phyloP scores from a whole-genome alignment of 495 filamentous ascomycete species.

The Bryoglossum gracile region DNA sequence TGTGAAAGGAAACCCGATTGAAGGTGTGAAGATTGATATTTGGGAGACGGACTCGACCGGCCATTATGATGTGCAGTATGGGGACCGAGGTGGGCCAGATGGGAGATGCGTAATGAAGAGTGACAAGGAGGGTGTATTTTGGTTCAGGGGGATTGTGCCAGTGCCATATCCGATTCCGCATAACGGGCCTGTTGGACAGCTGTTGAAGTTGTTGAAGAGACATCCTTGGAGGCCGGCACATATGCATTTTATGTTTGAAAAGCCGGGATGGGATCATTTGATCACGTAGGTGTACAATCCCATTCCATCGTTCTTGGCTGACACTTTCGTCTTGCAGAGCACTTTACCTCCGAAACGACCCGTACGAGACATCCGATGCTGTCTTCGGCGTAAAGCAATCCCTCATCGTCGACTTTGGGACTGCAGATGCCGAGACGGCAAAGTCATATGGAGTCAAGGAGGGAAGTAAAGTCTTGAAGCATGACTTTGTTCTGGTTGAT shows the following conservation, averaged over 20 bases:
- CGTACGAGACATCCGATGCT: constrained; percentile 84
- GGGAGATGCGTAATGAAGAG: constrained; percentile 73
- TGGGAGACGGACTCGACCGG: constrained; percentile 90
- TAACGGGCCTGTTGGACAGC: constrained; percentile 80
- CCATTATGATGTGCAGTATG: constrained; percentile 85
- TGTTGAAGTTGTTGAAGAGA: constrained; percentile 61
- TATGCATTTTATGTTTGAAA: constrained; percentile 95
- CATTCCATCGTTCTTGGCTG: background rate
- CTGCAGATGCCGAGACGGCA: constrained; percentile 49
- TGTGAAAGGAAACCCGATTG: constrained; percentile 56
- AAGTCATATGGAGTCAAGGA: constrained; percentile 65
- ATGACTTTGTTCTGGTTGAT: constrained; percentile 69
- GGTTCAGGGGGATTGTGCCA: constrained; percentile 82
- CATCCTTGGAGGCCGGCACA: constrained; percentile 82
- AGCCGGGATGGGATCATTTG: constrained; percentile 72
- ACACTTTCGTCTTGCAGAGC: constrained; percentile 31
- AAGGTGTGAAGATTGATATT: constrained; percentile 73
- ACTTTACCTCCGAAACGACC: constrained; percentile 75
- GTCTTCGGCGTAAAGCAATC: constrained; percentile 91
- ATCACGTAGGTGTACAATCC: constrained; percentile 62
- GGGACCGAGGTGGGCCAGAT: constrained; percentile 61
- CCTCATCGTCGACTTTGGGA: constrained; percentile 64
- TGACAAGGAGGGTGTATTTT: constrained; percentile 66
- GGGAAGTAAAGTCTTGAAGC: constrained; percentile 55
- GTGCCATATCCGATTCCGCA: constrained; percentile 86